Percentiles rank a stretch among this genome's conserved stretches.
Evolutionary conservation across 2,329 filamentous ascomycete genomes (phyloP).

Genomic region (Fusarium veterinarium): DNA sequence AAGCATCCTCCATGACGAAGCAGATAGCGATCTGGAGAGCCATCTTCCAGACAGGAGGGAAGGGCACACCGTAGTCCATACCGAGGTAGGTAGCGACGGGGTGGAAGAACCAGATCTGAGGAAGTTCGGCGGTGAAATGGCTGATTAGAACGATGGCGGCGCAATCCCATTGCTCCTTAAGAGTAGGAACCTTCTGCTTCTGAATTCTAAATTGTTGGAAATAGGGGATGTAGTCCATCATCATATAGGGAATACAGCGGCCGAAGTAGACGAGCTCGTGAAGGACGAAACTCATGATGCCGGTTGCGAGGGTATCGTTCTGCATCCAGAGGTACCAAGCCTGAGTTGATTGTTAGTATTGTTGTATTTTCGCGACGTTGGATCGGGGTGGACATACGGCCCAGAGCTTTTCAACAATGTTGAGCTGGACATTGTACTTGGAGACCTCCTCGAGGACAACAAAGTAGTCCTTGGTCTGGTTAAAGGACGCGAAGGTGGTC

Average conservation of each 20-base stretch:
- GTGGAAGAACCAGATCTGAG: conserved; percentile 99
- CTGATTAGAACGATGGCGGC: conserved; percentile 91
- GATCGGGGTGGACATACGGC: conserved; percentile 65
- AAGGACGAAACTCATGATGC: conserved; percentile 96
- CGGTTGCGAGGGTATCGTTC: conserved; percentile 95
- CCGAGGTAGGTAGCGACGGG: conserved; percentile 94
- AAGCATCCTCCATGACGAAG: conserved; percentile 95
- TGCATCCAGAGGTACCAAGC: conserved; percentile 98
- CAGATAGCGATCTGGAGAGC: conserved; percentile 91
- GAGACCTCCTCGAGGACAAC: conserved; percentile 71
- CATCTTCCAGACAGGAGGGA: conserved; percentile 88
- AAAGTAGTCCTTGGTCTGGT: conserved; percentile 64
- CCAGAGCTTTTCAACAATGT: conserved; percentile 89
- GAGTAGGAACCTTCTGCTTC: conserved; percentile 87
- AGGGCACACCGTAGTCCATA: conserved; percentile 87
- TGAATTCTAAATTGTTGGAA: conserved; percentile 98
- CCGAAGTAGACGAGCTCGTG: conserved; percentile 97
- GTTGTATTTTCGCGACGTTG: conserved; percentile 12
- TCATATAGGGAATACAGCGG: conserved; percentile 88
- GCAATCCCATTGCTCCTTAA: conserved; percentile 93
- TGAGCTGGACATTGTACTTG: conserved; percentile 86
- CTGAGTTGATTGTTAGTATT: conserved; percentile 49
- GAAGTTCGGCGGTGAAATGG: conserved; percentile 97
- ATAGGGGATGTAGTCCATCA: conserved; percentile 87
- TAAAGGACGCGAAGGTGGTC: conserved; percentile 62